phyloP scores from a whole-genome alignment of 495 filamentous ascomycete species.

The Letharia columbiana region DNA sequence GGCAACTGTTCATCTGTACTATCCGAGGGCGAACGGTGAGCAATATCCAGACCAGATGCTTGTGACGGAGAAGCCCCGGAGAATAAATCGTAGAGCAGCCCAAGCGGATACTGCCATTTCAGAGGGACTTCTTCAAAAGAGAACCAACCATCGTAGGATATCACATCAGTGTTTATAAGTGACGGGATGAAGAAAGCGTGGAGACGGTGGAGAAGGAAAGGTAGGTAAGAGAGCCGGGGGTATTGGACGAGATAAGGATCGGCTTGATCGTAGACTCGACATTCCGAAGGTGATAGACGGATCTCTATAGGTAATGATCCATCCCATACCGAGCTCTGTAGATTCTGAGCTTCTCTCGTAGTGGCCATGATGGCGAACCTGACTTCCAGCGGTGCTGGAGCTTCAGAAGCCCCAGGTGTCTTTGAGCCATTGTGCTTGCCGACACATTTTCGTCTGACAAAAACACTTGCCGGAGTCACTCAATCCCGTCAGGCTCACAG shows the following conservation, averaged over 20 bases:
- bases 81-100: slow-evolving; percentile 83
- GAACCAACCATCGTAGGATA: slow-evolving; percentile 59
- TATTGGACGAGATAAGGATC: slow-evolving; percentile 49
- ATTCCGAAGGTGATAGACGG: slow-evolving; percentile 44
- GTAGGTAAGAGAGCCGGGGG: slow-evolving; percentile 53
- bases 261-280: slow-evolving; percentile 44
- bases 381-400: not conserved
- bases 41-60: slow-evolving; percentile 16
- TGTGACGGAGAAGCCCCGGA: slow-evolving; percentile 51
- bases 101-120: slow-evolving; percentile 83
- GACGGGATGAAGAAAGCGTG: slow-evolving; percentile 66
- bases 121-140: slow-evolving; percentile 67
- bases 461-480: not conserved
- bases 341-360: slow-evolving; percentile 6
- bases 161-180: slow-evolving; percentile 55
- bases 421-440: slow-evolving; percentile 2
- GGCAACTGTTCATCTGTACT: slow-evolving; percentile 41
- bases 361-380: slow-evolving; percentile 14
- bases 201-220: slow-evolving; percentile 69
- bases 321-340: slow-evolving; percentile 44
- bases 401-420: slow-evolving; percentile 2
- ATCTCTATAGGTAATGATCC: slow-evolving; percentile 46
- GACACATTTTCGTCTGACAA: not conserved
- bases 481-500: not conserved
- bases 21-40: slow-evolving; percentile 16